Evolutionary conservation across 345 rosid species (phyloP), one percentile per base, ranked within the genome.

Genomic region (Barbarea vulgaris): DNA sequence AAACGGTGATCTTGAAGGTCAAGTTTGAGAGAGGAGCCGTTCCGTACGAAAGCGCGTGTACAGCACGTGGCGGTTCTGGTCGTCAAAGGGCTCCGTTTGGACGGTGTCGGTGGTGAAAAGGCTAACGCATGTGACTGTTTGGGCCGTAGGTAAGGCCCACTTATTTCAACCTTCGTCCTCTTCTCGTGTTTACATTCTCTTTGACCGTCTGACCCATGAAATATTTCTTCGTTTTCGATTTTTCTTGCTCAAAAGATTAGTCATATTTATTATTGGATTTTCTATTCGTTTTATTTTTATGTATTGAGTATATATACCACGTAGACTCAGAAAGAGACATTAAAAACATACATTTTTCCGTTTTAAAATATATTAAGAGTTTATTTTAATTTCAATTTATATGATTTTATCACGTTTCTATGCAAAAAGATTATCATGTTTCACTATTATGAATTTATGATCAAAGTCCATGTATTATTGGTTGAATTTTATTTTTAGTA

Each of bases 21-120:
- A 68, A 69, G 79, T 51, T 51, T 75, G 67, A 34, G 64, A 24
- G 52, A 54, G 8, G 7, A 33, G 66, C 19, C 24, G 62, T 59
- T 9, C 74, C 47, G 69, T 75, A 37, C 68, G 31, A 60, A 70
- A 34, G 76, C 76, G 67, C 67, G 72, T 70, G 72, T 6, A 9
- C 7, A 19, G 44, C 76, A 64, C 76, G 70, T 64, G 72, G 50
- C 80, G 39, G 68, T 77, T 19, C 22, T 34, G 36, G 67, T 70
- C 72, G 67, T 64, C 72, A 68, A 66, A 19, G 41, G 41, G 42
- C 39, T 30, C 64, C 53, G 48, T 77, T 64, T 19, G 63, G 72
- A 77, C 76, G 72, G 76, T 77, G 67, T 70, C 76, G 76, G 80
- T 77, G 42, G 5, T 64, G 61, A 48, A 34, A 75, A 50, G 69